These are phyloP conservation scores for Garcia nutans DNA, from an alignment of 345 rosid genomes.

Conservation along the genomic window DNA sequence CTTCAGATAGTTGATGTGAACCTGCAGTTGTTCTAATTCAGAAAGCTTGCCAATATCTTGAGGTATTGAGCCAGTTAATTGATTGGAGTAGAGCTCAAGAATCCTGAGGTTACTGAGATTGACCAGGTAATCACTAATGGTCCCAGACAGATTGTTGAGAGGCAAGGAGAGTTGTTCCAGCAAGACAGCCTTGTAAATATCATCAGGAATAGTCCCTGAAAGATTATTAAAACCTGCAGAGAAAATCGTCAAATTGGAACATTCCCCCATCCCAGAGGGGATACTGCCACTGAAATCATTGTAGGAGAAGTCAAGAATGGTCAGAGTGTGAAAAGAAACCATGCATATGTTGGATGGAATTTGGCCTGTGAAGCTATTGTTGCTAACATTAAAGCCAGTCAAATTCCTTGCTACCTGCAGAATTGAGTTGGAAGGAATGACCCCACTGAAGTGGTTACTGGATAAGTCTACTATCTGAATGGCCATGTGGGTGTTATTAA, in stretches of 20 bases:
- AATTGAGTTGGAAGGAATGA: slow-evolving; percentile 36
- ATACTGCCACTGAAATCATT: slow-evolving; percentile 50
- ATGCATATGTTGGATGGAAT: slow-evolving; percentile 65
- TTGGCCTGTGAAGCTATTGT: slow-evolving; percentile 64
- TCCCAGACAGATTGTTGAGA: slow-evolving; percentile 58
- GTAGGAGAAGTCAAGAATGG: slow-evolving; percentile 59
- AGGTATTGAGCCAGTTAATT: slow-evolving; percentile 61
- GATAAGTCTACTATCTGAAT: slow-evolving; percentile 60
- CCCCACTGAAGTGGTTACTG: slow-evolving; percentile 61
- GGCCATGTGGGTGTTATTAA: slow-evolving; percentile 11
- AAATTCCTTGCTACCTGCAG: slow-evolving; percentile 49
- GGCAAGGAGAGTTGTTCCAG: slow-evolving; percentile 56
- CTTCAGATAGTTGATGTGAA: slow-evolving; percentile 66
- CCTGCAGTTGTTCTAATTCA: slow-evolving; percentile 53
- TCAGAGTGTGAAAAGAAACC: slow-evolving; percentile 30
- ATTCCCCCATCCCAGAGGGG: slow-evolving; percentile 55
- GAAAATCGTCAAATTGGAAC: slow-evolving; percentile 50
- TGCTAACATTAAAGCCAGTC: slow-evolving; percentile 66
- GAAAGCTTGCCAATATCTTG: slow-evolving; percentile 53
- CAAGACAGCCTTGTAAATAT: slow-evolving; percentile 45
- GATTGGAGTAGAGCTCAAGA: slow-evolving; percentile 73
- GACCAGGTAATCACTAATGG: slow-evolving; percentile 43
- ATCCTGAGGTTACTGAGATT: slow-evolving; percentile 49
- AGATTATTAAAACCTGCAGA: slow-evolving; percentile 76
- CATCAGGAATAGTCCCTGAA: slow-evolving; percentile 65